Conservation (phyloP, 257 asterid species). For the Phtheirospermum japonicum region DNA sequence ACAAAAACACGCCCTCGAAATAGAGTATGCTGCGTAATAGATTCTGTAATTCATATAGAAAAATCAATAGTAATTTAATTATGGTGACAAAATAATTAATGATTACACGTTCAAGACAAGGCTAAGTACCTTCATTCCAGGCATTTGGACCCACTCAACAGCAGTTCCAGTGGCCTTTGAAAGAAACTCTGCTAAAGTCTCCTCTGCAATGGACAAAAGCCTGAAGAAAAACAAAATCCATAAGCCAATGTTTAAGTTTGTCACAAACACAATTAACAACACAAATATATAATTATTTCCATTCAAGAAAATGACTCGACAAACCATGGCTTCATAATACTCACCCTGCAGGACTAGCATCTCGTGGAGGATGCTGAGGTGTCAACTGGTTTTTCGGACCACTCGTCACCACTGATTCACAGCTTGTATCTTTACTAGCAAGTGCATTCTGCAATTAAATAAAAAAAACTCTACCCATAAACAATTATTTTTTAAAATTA, state of each 20-base stretch:
- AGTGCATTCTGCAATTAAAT: slow-evolving; percentile 49
- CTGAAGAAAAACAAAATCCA: slow-evolving; percentile 43
- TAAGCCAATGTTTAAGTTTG: slow-evolving; percentile 31
- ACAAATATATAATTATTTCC: slow-evolving; percentile 5
- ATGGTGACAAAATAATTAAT: slow-evolving; percentile 5
- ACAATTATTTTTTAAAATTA: no score
- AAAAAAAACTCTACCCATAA: neutral
- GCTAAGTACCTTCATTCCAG: slow-evolving; percentile 85
- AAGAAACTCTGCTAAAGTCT: slow-evolving; percentile 92
- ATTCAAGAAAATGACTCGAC: slow-evolving; percentile 48
- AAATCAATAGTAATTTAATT: neutral
- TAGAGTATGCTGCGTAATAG: neutral
- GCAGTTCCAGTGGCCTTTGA: slow-evolving; percentile 98
- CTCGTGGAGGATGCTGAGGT: slow-evolving; percentile 91
- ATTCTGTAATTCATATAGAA: neutral
- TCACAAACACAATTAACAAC: slow-evolving; percentile 28
- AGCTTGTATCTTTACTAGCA: slow-evolving; percentile 80
- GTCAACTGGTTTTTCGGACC: slow-evolving; percentile 79
- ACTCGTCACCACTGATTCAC: slow-evolving; percentile 90
- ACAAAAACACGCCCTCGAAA: no score
- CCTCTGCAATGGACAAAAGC: slow-evolving; percentile 96
- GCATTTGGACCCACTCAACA: slow-evolving; percentile 99
- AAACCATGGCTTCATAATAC: slow-evolving; percentile 35
- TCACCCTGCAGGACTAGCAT: slow-evolving; percentile 99
- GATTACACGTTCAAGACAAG: slow-evolving; percentile 15